Conservation (phyloP, 1,139 yeast species). For the Blastobotrys persicus region DNA sequence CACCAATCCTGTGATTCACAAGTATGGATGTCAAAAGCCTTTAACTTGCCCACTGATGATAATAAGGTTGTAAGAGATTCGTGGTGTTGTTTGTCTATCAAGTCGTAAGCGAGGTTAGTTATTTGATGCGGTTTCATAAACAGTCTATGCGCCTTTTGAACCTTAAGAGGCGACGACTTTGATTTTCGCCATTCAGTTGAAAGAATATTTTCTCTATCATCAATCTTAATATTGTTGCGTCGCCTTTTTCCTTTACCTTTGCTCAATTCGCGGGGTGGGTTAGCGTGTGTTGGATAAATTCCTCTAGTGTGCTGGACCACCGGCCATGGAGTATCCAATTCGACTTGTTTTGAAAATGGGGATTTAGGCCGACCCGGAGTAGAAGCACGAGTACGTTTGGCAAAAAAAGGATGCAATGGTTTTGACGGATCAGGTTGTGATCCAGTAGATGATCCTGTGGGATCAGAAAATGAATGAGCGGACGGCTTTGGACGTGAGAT, state of each 20-base stretch:
- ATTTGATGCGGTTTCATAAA: constrained; percentile 18
- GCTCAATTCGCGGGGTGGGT: too few relatives aligned
- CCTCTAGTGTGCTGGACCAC: constrained; percentile 16
- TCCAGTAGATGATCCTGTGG: background rate
- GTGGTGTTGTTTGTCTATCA: constrained; percentile 10
- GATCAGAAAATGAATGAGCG: background rate
- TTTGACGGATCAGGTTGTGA: background rate
- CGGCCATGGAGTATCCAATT: constrained; percentile 21
- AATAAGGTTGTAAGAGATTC: constrained; percentile 16
- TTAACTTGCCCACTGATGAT: constrained; percentile 14
- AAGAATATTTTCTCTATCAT: background rate
- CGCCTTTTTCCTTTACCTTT: background rate
- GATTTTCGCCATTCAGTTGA: background rate
- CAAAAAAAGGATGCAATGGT: constrained; percentile 22
- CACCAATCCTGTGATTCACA: constrained; percentile 32
- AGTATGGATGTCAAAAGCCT: constrained; percentile 30
- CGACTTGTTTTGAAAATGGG: background rate
- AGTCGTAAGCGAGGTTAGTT: constrained; percentile 15
- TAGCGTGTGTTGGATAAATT: background rate
- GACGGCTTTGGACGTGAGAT: background rate
- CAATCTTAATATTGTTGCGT: background rate
- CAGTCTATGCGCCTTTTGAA: constrained; percentile 19
- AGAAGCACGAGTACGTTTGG: constrained; percentile 11
- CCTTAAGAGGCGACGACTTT: background rate
- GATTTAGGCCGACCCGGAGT: background rate